Evolutionary conservation across 345 rosid genomes (phyloP), one percentile per base, ranked within the genome.

Genomic region (Trapa bicornis): DNA sequence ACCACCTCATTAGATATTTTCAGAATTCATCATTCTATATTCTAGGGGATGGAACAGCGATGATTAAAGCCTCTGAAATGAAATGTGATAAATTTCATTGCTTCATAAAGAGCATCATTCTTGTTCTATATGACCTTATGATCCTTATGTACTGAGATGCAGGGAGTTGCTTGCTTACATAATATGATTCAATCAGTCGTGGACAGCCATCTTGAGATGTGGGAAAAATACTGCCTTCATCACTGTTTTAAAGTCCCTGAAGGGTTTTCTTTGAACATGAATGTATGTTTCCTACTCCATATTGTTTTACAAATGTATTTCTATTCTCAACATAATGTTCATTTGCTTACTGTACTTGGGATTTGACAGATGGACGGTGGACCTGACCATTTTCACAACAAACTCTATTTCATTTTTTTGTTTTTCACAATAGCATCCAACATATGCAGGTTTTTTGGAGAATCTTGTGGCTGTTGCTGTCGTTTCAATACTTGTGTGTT

Each of bases 211-310:
- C 48, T 45, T 45, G 56, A 75, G 61, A 67, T 86, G 81, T 93
- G 97, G 97, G 91, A 88, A 81, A 69, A 70, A 50, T 91, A 89
- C 75, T 87, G 92, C 76, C 71, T 87, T 73, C 75, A 58, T 65
- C 82, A 79, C 74, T 85, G 87, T 79, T 94, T 94, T 67, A 70
- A 81, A 0, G 87, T 87, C 78, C 99, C 96, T 37, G 71, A 91
- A 66, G 93, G 88, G 1, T 86, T 91, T 76, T 70, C 77, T 37
- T 64, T 85, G 14, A 86, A 85, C 11, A 64, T 11, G 66, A 81
- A 37, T 79, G 99, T 91, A 84, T 13, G 94, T 65, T 65, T 36
- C 48, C 68, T 68, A 63, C 22, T 58, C 37, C 63, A 58, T 16
- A 11, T 5, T 37, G 70, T 54, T 35, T 67, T 38, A 36, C 50